Conservation (phyloP, 768 basidiomycete species). For the Russula vinacea region DNA sequence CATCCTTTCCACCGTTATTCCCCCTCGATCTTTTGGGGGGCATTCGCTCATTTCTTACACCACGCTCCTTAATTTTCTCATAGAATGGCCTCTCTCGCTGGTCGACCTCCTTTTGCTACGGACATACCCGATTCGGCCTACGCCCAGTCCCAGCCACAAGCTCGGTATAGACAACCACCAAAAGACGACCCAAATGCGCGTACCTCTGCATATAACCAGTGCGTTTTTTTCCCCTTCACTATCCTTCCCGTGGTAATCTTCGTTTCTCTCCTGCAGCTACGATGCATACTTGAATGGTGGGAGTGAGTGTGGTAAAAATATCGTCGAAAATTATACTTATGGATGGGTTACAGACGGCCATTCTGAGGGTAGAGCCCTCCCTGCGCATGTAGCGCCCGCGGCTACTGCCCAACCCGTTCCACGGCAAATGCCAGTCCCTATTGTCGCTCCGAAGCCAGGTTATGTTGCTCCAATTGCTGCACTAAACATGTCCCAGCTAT, state of each 20-base stretch:
- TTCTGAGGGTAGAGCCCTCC: no score
- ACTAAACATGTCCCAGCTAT: slow-evolving; percentile 54
- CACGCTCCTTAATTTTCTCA: slow-evolving; percentile 10
- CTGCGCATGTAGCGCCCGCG: slow-evolving; percentile 27
- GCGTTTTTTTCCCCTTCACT: slow-evolving; percentile 37
- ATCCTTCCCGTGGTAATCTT: slow-evolving; percentile 13
- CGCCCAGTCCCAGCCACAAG: slow-evolving; percentile 45
- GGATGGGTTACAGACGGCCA: slow-evolving; percentile 45
- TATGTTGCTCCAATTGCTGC: slow-evolving; percentile 69
- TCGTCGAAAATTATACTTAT: slow-evolving; percentile 51
- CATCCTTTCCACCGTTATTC: background rate
- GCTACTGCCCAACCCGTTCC: slow-evolving; percentile 13
- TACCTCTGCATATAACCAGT: slow-evolving; percentile 68
- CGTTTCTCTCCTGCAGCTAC: slow-evolving; percentile 46
- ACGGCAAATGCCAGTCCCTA: slow-evolving; percentile 38
- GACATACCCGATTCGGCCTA: slow-evolving; percentile 64
- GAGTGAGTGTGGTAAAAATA: slow-evolving; percentile 54
- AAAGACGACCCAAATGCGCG: slow-evolving; percentile 49
- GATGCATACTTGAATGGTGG: slow-evolving; percentile 53
- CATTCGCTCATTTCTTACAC: slow-evolving; percentile 20
- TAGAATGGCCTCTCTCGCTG: slow-evolving; percentile 45
- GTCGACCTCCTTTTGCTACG: slow-evolving; percentile 64
- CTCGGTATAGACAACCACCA: slow-evolving; percentile 43
- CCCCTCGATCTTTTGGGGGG: slow-evolving; percentile 1
- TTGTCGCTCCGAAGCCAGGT: slow-evolving; percentile 70